Base-by-base conservation (phyloP, 345 rosid species). In the Streptanthus diversifolius region DNA sequence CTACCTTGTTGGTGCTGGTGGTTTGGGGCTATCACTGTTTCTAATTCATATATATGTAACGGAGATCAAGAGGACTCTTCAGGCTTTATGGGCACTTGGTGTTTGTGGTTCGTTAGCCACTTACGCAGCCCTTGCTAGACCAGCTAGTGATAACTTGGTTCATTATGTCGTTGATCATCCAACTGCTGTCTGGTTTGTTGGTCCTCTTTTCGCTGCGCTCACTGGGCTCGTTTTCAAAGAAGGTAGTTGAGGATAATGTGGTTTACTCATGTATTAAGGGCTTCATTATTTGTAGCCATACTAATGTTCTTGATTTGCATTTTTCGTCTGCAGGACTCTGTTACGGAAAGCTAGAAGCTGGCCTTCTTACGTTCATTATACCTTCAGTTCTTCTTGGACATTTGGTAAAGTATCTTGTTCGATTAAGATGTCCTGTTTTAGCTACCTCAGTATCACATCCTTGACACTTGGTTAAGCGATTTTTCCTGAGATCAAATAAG, bases 161-260 rank as follows among this genome's bases (percentile, higher is more conserved):
- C 95, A 84, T 4, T 89, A 85, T 78, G 96, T 84, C 30, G 59
- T 87, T 5, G 65, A 80, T 44, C 84, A 93, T 67, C 93, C 95
- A 0, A 24, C 73, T 0, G 87, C 96, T 36, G 82, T 91, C 41
- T 93, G 97, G 98, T 87, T 91, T 76, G 85, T 91, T 65, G 98
- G 98, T 51, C 97, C 98, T 19, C 86, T 91, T 52, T 93, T 93
- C 69, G 97, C 97, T 3, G 80, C 96, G 3, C 82, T 93, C 13
- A 93, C 98, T 0, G 97, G 97, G 11, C 96, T 93, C 1, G 97
- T 93, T 72, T 93, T 93, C 59, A 93, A 93, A 82, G 97, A 93
- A 86, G 98, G 98, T 91, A 80, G 11, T 44, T 8, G 18, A 21
- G 12, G 3, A 27, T 2, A 2, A 25, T 30, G 37, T n/a, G 36